Conservation (phyloP, 2,329 filamentous ascomycete genomes). For the Neofusicoccum laricinum region DNA sequence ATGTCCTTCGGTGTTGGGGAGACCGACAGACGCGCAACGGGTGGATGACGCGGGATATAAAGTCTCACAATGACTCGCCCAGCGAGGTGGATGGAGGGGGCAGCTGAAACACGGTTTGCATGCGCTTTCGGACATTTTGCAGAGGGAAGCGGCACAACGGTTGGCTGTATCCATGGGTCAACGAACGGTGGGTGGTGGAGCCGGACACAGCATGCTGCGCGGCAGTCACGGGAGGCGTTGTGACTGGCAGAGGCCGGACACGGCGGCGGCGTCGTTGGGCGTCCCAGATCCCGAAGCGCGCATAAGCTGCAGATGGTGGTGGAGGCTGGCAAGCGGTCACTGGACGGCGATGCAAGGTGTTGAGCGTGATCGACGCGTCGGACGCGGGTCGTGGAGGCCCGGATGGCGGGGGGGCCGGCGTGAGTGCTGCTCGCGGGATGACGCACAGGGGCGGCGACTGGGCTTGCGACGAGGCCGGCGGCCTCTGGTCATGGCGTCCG, state of each 20-base stretch:
- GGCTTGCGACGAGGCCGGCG: background rate
- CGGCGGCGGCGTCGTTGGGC: background rate
- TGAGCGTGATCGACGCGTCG: background rate
- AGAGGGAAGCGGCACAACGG: background rate
- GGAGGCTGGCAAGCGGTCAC: background rate
- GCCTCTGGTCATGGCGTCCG: background rate
- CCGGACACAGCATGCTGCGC: background rate
- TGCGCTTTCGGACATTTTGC: background rate
- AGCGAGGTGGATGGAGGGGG: background rate
- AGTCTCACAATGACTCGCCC: slow-evolving; percentile 3
- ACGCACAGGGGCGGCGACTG: background rate
- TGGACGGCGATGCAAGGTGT: background rate
- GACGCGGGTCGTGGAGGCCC: background rate
- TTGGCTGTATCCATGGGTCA: background rate
- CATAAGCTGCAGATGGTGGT: background rate
- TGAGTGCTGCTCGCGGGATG: background rate
- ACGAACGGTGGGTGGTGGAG: slow-evolving; percentile 2
- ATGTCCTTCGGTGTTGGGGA: slow-evolving; percentile 1
- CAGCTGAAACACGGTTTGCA: slow-evolving; percentile 2
- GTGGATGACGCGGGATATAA: slow-evolving; percentile 9
- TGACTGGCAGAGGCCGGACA: background rate
- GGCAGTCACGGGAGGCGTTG: background rate
- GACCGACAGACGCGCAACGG: background rate
- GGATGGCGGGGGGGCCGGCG: slow-evolving; percentile 9
- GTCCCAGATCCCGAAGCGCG: background rate